These are phyloP conservation scores for Myxozyma udenii DNA, from an alignment of 805 yeast species.

Conservation along the genomic window DNA sequence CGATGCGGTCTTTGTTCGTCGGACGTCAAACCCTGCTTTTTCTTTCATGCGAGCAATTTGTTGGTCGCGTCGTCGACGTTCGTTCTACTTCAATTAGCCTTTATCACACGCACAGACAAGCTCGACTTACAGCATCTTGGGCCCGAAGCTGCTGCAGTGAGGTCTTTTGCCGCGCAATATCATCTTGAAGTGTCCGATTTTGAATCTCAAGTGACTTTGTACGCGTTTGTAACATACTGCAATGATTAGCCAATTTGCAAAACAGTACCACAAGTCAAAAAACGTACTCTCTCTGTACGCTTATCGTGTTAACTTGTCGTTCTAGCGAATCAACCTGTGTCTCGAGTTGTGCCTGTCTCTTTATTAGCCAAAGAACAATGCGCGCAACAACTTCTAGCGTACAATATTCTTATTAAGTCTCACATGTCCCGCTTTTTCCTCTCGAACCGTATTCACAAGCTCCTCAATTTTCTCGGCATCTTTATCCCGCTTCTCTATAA, in stretches of 20 bases:
- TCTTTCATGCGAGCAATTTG: slow-evolving; percentile 28
- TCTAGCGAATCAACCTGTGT: slow-evolving; percentile 18
- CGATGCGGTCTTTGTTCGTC: slow-evolving; percentile 17
- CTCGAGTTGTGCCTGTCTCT: slow-evolving; percentile 18
- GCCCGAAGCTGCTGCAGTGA: slow-evolving; percentile 20
- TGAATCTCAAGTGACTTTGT: slow-evolving; percentile 18
- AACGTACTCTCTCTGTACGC: slow-evolving; percentile 23
- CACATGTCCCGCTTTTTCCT: slow-evolving; percentile 14
- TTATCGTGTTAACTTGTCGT: slow-evolving; percentile 13
- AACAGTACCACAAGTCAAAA: neutral
- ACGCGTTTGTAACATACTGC: slow-evolving; percentile 9
- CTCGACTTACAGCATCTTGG: slow-evolving; percentile 18
- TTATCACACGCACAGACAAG: neutral
- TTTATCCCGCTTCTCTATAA: slow-evolving; percentile 17
- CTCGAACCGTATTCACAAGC: slow-evolving; percentile 19
- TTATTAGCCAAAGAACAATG: neutral
- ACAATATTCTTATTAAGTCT: slow-evolving; percentile 14
- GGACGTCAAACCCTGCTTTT: slow-evolving; percentile 28
- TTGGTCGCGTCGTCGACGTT: slow-evolving; percentile 27
- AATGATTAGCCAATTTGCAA: neutral
- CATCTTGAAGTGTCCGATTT: slow-evolving; percentile 18
- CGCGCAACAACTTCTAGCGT: neutral
- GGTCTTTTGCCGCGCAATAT: slow-evolving; percentile 18
- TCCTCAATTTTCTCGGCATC: slow-evolving; percentile 22
- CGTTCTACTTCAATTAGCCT: slow-evolving; percentile 5